Evolutionary conservation across 2,329 filamentous ascomycete species (phyloP), one percentile per base, ranked within the genome.

Genomic region (Tolypocladium cylindrosporum): DNA sequence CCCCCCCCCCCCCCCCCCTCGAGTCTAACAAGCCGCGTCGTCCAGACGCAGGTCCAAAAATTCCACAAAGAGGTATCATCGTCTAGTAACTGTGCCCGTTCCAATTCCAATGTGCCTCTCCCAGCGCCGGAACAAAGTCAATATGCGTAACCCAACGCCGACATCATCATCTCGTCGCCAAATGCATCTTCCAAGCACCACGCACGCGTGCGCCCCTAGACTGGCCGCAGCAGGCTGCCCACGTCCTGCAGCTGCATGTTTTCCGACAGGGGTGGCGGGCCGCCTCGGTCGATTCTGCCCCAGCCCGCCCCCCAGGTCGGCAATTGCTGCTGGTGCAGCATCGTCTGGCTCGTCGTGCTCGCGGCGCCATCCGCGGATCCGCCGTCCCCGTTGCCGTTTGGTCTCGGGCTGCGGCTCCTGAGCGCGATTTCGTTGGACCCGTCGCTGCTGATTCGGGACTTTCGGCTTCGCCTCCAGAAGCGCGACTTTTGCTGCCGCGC

Each of bases 1-100:
- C n/a, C n/a, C n/a, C n/a, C n/a, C n/a, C 55, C 82, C 79, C 59
- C 72, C 73, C 27, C 48, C 27, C 19, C 3, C 9, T n/a, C 48
- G 9, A n/a, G 48, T 51, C 48, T 36, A 36, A 36, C 14, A n/a
- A 21, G 31, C 48, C 31, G 27, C 31, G 48, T 9, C 27, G 27
- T 36, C 48, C 10, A n/a, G 14, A 6, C 16, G 31, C 8, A 21
- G 19, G 48, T 21, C 19, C 31, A 19, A 36, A 37, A 52, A 50
- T 21, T 54, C 36, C 52, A 31, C 24, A 42, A 31, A 40, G 21
- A 55, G 53, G 53, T 55, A 55, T 55, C 53, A 34, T 55, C 39
- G 53, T 55, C 53, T 55, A 55, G 37, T 34, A 21, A 16, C 40
- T 21, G 37, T 14, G 21, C 19, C 36, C 40, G n/a, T 55, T 14